A percentile compares a stretch with the other conserved stretches of the same genome.
Conservation (phyloP, 2,329 filamentous ascomycete genomes). For the Penicillium crustosum region DNA sequence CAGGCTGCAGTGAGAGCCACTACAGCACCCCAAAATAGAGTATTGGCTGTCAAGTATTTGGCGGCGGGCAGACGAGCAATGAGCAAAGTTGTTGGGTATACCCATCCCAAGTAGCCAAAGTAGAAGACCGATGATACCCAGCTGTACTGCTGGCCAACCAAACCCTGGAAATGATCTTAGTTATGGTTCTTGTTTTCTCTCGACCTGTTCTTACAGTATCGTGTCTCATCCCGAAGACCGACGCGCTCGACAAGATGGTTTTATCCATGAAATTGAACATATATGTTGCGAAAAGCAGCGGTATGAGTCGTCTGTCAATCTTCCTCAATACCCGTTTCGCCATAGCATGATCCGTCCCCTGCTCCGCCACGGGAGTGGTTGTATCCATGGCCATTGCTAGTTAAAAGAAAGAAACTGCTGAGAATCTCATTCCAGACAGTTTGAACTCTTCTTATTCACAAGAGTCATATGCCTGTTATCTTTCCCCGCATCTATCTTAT, state of each 20-base stretch:
- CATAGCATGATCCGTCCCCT: conserved; percentile 10
- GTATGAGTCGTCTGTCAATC: conserved; percentile 11
- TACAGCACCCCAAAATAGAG: conserved; percentile 52
- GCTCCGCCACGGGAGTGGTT: conserved; percentile 7
- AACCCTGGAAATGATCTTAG: conserved; percentile 7
- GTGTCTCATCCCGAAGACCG: conserved; percentile 56
- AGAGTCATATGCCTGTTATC: conserved; percentile 15
- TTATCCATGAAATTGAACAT: conserved; percentile 65
- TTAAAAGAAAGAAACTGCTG: neutral
- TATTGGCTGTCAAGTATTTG: conserved; percentile 39
- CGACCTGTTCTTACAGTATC: conserved; percentile 37
- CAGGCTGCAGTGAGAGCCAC: conserved; percentile 51
- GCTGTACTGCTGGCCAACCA: conserved; percentile 27
- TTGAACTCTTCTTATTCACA: neutral
- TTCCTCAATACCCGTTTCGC: conserved; percentile 49
- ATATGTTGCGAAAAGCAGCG: conserved; percentile 52
- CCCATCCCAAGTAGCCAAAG: conserved; percentile 33
- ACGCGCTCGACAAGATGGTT: conserved; percentile 55
- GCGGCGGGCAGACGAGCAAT: conserved; percentile 28
- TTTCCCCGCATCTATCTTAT: conserved; percentile 13
- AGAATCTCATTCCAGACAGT: neutral
- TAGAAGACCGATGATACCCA: conserved; percentile 34
- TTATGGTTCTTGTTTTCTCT: neutral
- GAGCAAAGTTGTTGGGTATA: conserved; percentile 28
- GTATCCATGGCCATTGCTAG: conserved; percentile 1